phyloP scores from a whole-genome alignment of 2,329 filamentous ascomycete species.

The Periglandula ipomoeae region DNA sequence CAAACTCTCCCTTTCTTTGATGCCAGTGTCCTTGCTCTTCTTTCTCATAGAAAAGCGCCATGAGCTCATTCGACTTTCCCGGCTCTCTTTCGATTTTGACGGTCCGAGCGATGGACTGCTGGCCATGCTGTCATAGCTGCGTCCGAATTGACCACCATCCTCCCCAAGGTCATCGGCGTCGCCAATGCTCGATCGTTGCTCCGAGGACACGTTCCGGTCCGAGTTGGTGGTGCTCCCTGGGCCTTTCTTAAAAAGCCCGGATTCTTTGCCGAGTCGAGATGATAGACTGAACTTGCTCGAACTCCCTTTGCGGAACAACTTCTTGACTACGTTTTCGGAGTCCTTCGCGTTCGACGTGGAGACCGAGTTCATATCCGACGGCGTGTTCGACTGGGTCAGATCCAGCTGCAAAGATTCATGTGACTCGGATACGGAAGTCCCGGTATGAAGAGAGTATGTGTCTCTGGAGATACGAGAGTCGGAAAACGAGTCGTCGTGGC shows the following conservation, averaged over 20 bases:
- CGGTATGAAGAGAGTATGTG: conserved; percentile 46
- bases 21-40: conserved; percentile 40
- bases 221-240: conserved; percentile 47
- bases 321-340: conserved; percentile 47
- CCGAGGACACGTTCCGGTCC: conserved; percentile 45
- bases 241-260: conserved; percentile 49
- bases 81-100: conserved; percentile 34
- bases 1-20: conserved; percentile 41
- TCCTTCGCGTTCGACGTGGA: conserved; percentile 35
- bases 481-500: conserved; percentile 38
- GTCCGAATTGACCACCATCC: conserved; percentile 32
- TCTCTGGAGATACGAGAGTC: conserved; percentile 49
- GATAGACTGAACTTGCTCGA: conserved; percentile 57
- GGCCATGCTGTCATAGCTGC: conserved; percentile 46
- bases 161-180: conserved; percentile 45
- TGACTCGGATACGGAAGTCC: conserved; percentile 50
- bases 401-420: conserved; percentile 50
- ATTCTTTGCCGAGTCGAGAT: conserved; percentile 45
- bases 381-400: conserved; percentile 44
- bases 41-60: conserved; percentile 54
- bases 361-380: conserved; percentile 40
- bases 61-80: conserved; percentile 39
- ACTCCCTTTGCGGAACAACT: conserved; percentile 56
- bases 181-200: conserved; percentile 48
- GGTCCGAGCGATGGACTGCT: conserved; percentile 49